phyloP scores from a whole-genome alignment of 345 rosid species.

The Pistacia integerrima region DNA sequence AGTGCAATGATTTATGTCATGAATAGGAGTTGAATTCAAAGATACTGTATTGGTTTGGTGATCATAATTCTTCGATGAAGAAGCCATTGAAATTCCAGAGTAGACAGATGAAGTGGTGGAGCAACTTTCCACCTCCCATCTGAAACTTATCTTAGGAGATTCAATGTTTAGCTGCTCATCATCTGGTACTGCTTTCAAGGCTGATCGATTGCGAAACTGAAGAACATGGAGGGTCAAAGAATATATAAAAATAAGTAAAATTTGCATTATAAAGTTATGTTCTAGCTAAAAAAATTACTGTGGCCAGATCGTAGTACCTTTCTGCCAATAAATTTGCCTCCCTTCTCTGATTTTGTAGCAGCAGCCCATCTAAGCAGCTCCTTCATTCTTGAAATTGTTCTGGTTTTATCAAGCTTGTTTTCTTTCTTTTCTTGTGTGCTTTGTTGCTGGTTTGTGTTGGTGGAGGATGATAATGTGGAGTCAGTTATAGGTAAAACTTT shows the following conservation, averaged over 20 bases:
- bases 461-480: constrained; percentile 29
- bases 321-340: constrained; percentile 54
- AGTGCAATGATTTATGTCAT: constrained; percentile 24
- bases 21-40: constrained; percentile 43
- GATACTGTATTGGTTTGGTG: constrained; percentile 28
- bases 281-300: not conserved
- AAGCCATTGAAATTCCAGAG: constrained; percentile 54
- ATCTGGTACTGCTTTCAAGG: constrained; percentile 52
- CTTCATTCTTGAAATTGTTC: constrained; percentile 71
- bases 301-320: constrained; percentile 42
- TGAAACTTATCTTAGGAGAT: constrained; percentile 69
- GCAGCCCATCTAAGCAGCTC: constrained; percentile 84
- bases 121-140: constrained; percentile 80
- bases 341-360: constrained; percentile 68
- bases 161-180: constrained; percentile 51
- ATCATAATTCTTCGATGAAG: constrained; percentile 41
- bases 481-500: constrained; percentile 55
- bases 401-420: constrained; percentile 42
- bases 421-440: constrained; percentile 24
- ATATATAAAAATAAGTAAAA: not conserved
- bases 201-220: constrained; percentile 44
- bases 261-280: not conserved
- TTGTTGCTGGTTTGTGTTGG: constrained; percentile 20
- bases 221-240: constrained; percentile 39
- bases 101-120: constrained; percentile 49